A percentile compares a stretch with the other conserved stretches of the same genome.
phyloP scores from a whole-genome alignment of 768 basidiomycete genomes.

The Auriscalpium vulgare region DNA sequence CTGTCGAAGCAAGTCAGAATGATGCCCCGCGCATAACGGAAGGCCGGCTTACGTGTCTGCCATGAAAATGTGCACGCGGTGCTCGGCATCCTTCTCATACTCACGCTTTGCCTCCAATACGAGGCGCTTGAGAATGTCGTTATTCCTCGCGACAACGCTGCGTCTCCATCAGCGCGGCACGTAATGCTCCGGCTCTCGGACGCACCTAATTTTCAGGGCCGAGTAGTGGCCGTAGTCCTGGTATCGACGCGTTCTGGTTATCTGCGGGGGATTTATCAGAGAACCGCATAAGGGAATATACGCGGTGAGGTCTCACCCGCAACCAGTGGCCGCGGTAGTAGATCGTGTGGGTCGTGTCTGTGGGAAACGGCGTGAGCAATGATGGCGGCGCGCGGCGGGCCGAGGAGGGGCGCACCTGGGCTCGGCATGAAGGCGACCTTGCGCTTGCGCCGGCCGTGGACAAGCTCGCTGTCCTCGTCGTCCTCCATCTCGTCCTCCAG shows the following conservation, averaged over 20 bases:
- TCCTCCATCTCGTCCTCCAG: conserved; percentile 59
- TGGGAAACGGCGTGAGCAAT: conserved; percentile 5
- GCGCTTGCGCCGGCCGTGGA: conserved; percentile 66
- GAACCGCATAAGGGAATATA: conserved; percentile 9
- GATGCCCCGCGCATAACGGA: conserved; percentile 8
- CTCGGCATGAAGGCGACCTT: conserved; percentile 85
- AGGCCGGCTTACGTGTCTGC: conserved; percentile 67
- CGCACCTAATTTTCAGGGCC: conserved; percentile 74
- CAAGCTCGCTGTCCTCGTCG: conserved; percentile 49
- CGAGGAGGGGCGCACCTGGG: conserved; percentile 42
- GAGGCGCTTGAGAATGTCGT: conserved; percentile 80
- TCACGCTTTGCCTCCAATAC: conserved; percentile 83
- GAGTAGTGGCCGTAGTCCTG: conserved; percentile 69
- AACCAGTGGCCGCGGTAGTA: conserved; percentile 89
- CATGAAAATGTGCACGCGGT: conserved; percentile 84
- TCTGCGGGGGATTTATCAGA: conserved; percentile 32
- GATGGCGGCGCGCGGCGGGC: conserved; percentile 6
- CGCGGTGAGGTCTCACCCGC: conserved; percentile 39
- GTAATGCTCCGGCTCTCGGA: conserved; percentile 14
- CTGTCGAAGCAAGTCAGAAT: conserved; percentile 26
- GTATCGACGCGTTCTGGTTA: conserved; percentile 72
- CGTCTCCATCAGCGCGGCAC: conserved; percentile 1
- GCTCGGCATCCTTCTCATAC: conserved; percentile 87
- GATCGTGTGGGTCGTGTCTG: conserved; percentile 83
- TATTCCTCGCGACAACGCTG: conserved; percentile 83